Conservation (phyloP, 306 rosid genomes). For the Acacia acuminata region DNA sequence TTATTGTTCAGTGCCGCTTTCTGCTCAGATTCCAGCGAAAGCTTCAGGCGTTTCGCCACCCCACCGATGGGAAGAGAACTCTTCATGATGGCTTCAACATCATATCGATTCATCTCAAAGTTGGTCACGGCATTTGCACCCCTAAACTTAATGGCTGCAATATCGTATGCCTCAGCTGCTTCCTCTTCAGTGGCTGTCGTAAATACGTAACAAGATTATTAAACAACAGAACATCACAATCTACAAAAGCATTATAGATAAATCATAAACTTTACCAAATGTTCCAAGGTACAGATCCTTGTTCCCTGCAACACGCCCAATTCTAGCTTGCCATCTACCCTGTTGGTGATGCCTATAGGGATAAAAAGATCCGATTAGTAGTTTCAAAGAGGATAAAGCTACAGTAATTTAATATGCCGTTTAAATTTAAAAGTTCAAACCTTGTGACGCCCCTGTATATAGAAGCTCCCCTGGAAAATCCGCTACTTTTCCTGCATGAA, state of each 20-base stretch:
- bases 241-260: background rate
- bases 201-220: background rate
- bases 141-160: constrained; percentile 86
- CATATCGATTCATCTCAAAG: constrained; percentile 78
- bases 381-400: background rate
- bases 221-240: background rate
- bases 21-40: constrained; percentile 57
- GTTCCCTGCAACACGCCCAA: constrained; percentile 94
- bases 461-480: no score
- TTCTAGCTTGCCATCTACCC: constrained; percentile 96
- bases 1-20: constrained; percentile 35
- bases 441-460: constrained; percentile 91
- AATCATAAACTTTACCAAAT: constrained; percentile 47
- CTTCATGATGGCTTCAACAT: constrained; percentile 58
- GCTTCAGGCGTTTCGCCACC: constrained; percentile 72
- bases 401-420: background rate
- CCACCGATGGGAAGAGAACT: constrained; percentile 77
- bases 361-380: background rate
- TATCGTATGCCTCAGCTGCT: constrained; percentile 96
- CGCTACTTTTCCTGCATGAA: no score
- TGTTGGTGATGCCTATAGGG: constrained; percentile 85
- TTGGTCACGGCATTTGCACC: constrained; percentile 80
- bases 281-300: constrained; percentile 89
- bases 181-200: constrained; percentile 85
- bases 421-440: constrained; percentile 32